Conservation (phyloP, 1,284 basidiomycete species). For the Apiotrichum mycotoxinovorans region DNA sequence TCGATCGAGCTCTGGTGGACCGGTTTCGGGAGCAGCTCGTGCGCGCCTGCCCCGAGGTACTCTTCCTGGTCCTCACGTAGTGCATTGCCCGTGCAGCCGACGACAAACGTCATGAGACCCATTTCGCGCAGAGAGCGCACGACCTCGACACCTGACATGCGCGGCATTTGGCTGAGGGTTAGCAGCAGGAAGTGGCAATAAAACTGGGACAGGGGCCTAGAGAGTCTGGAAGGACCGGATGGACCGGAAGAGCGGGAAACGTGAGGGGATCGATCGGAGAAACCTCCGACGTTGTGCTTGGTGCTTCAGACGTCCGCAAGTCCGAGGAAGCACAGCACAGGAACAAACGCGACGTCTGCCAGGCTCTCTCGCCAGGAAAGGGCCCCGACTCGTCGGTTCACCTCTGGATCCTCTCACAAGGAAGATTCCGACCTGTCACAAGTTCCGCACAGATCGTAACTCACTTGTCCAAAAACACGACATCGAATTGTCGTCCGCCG, state of each 20-base stretch:
- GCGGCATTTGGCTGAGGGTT: conserved; percentile 58
- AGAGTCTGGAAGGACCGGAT: too few relatives aligned
- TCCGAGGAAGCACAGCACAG: too few relatives aligned
- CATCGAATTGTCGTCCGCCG: conserved; percentile 55
- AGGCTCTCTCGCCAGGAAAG: too few relatives aligned
- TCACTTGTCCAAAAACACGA: conserved; percentile 75
- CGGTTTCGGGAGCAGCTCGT: conserved; percentile 49
- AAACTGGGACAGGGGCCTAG: too few relatives aligned
- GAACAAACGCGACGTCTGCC: too few relatives aligned
- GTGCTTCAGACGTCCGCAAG: background rate
- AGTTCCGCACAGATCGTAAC: conserved; percentile 8
- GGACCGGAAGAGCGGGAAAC: too few relatives aligned
- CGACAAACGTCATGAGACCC: conserved; percentile 66
- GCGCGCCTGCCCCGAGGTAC: conserved; percentile 70
- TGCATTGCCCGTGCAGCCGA: conserved; percentile 65
- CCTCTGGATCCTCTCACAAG: too few relatives aligned
- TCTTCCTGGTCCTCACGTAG: conserved; percentile 63
- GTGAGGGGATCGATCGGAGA: too few relatives aligned
- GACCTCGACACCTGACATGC: conserved; percentile 71
- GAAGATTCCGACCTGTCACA: too few relatives aligned
- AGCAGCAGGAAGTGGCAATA: too few relatives aligned
- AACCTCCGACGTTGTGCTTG: too few relatives aligned
- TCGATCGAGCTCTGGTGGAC: conserved; percentile 41
- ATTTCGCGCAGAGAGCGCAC: conserved; percentile 66
- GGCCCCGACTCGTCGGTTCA: too few relatives aligned